Evolutionary conservation across 2,329 filamentous ascomycete genomes (phyloP).

Genomic region (Blastomyces parvus): DNA sequence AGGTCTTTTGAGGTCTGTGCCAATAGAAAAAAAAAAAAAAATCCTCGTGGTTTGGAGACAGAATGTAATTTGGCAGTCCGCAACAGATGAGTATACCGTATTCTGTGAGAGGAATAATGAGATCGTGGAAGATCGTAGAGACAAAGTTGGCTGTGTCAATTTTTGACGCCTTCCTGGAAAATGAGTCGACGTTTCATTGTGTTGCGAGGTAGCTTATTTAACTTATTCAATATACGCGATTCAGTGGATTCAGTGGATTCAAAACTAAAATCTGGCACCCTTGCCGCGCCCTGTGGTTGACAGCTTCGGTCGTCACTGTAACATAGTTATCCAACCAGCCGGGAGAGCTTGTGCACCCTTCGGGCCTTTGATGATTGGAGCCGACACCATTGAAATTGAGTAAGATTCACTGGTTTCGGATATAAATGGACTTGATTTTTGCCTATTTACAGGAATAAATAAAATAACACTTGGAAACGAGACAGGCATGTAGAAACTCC

Average conservation of each 20-base stretch:
- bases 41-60: too few species aligned
- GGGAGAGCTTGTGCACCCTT: neutral
- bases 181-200: neutral
- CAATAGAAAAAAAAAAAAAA: too few species aligned
- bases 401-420: neutral
- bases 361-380: neutral
- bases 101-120: neutral
- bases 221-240: too few species aligned
- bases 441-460: neutral
- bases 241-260: too few species aligned
- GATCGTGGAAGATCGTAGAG: neutral
- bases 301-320: neutral
- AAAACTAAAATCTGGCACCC: neutral
- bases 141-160: neutral
- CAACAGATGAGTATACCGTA: neutral
- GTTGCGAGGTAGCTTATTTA: neutral
- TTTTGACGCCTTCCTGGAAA: neutral
- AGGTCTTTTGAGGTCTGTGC: too few species aligned
- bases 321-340: neutral
- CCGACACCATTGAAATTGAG: neutral
- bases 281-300: neutral
- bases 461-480: too few species aligned
- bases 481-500: too few species aligned
- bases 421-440: neutral
- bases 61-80: too few species aligned